Percentiles rank a stretch among this genome's conserved stretches.
Evolutionary conservation across 164 flowering plant species (phyloP).

Genomic region (Chimonanthus salicifolius): DNA sequence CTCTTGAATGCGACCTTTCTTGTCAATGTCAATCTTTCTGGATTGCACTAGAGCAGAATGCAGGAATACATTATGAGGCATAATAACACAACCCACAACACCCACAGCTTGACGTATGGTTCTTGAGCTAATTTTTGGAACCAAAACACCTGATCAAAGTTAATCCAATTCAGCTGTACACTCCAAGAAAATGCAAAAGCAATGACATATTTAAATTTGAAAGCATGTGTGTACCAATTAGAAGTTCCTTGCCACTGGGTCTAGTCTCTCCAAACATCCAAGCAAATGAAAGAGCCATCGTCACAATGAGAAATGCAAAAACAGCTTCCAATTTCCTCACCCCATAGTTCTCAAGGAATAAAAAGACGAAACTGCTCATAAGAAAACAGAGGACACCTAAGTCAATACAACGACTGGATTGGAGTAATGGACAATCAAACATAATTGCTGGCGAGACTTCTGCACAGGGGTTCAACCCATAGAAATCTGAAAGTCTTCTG

Average conservation of each 20-base stretch:
- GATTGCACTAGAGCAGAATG: slow-evolving; percentile 96
- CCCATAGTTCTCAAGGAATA: slow-evolving; percentile 93
- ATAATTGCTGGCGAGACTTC: neutral
- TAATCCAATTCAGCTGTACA: neutral
- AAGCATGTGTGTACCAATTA: slow-evolving; percentile 38
- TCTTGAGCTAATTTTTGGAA: slow-evolving; percentile 81
- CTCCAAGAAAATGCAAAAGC: neutral
- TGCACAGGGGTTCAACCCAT: neutral
- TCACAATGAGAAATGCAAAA: slow-evolving; percentile 73
- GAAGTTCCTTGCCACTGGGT: slow-evolving; percentile 72
- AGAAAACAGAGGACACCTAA: neutral
- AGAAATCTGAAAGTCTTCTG: neutral
- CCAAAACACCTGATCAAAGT: slow-evolving; percentile 49
- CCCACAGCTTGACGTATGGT: slow-evolving; percentile 91
- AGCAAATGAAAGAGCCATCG: slow-evolving; percentile 88
- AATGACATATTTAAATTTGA: neutral
- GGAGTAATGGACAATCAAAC: no score
- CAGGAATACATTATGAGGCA: slow-evolving; percentile 89
- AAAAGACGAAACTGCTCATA: slow-evolving; percentile 62
- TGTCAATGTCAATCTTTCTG: slow-evolving; percentile 53
- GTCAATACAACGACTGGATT: neutral
- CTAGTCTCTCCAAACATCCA: slow-evolving; percentile 90
- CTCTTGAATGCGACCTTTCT: slow-evolving; percentile 68
- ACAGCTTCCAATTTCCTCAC: slow-evolving; percentile 91
- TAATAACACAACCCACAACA: slow-evolving; percentile 84